A percentile compares a stretch with the other conserved stretches of the same genome.
These are phyloP conservation scores for Cryphonectria japonica DNA, from an alignment of 2,329 filamentous ascomycete genomes.

Conservation along the genomic window DNA sequence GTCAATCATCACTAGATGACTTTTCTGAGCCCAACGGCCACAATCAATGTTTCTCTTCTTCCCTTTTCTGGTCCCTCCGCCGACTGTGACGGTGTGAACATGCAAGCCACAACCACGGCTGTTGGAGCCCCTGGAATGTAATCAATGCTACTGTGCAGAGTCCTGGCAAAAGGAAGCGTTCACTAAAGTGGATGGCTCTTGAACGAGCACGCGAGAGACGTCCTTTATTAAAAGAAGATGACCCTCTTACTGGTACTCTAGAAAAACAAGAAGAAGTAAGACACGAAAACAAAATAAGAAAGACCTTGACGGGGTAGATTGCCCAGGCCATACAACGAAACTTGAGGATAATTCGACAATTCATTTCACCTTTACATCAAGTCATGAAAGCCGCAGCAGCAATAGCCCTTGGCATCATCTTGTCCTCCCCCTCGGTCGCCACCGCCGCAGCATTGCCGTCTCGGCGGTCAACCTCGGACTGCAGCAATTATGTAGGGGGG, in stretches of 20 bases:
- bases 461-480: background rate
- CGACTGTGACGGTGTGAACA: background rate
- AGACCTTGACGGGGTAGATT: background rate
- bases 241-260: background rate
- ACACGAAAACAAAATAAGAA: too few species aligned
- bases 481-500: slow-evolving; percentile 7
- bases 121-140: background rate
- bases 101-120: background rate
- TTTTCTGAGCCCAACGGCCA: background rate
- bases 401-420: background rate
- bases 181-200: background rate
- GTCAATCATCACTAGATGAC: background rate
- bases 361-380: background rate
- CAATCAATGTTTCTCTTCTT: background rate
- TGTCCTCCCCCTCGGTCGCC: background rate
- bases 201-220: background rate
- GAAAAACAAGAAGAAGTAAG: background rate
- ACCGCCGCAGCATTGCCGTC: slow-evolving; percentile 8
- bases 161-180: background rate
- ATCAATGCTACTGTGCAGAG: background rate
- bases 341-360: background rate
- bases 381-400: background rate
- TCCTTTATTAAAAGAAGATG: background rate
- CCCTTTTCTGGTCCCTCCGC: background rate
- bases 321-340: background rate